Conservation (phyloP, 2,329 filamentous ascomycete genomes). For the Penicillium hesseltinei region DNA sequence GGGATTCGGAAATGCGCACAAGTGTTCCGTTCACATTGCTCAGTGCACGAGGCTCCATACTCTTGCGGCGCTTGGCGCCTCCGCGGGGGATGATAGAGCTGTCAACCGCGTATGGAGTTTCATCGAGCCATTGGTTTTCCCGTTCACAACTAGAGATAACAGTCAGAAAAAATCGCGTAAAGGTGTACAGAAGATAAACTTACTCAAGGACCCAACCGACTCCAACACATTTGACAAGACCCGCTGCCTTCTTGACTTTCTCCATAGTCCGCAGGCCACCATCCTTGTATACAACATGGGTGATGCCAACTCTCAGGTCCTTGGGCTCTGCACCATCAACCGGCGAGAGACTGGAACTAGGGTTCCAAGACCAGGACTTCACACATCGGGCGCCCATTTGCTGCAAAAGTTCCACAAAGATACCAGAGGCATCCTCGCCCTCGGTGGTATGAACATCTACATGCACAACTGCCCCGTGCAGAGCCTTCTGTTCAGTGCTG, state of each 20-base stretch:
- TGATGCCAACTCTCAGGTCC: constrained; percentile 66
- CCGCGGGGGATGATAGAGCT: constrained; percentile 66
- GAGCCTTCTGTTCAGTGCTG: constrained; percentile 39
- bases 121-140: constrained; percentile 73
- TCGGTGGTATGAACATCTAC: constrained; percentile 82
- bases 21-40: constrained; percentile 67
- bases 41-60: constrained; percentile 73
- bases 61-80: constrained; percentile 70
- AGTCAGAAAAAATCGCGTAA: constrained; percentile 12
- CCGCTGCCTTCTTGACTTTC: constrained; percentile 70
- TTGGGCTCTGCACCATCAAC: constrained; percentile 33
- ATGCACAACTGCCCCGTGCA: constrained; percentile 72
- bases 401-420: constrained; percentile 74
- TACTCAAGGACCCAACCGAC: constrained; percentile 87
- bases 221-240: constrained; percentile 79
- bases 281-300: constrained; percentile 88
- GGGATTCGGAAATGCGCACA: constrained; percentile 37
- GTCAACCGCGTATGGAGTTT: constrained; percentile 67
- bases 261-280: constrained; percentile 76
- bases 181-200: constrained; percentile 39
- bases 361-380: constrained; percentile 73
- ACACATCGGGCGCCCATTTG: constrained; percentile 81
- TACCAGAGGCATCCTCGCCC: constrained; percentile 74
- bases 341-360: constrained; percentile 44
- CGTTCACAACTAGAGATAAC: constrained; percentile 62